Conservation (phyloP, 306 rosid genomes). For the Fragaria ananassa region DNA sequence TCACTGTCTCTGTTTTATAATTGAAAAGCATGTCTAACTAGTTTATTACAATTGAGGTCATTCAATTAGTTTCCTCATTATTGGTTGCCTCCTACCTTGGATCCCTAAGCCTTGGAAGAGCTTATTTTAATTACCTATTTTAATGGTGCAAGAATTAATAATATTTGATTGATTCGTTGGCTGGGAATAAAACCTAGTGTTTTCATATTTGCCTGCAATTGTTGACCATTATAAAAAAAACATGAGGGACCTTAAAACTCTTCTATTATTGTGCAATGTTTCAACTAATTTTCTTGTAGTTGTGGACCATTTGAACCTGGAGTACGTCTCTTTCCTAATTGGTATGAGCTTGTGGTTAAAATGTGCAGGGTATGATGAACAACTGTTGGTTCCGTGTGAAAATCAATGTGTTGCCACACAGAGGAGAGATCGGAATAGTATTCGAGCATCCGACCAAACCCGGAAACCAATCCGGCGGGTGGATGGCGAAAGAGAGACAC, state of each 20-base stretch:
- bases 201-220: not conserved
- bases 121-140: not conserved
- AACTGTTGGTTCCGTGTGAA: slow-evolving; percentile 85
- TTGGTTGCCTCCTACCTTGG: not conserved
- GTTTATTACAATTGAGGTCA: not conserved
- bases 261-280: not conserved
- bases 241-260: not conserved
- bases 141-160: not conserved
- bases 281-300: not conserved
- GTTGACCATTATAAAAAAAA: not conserved
- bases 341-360: not conserved
- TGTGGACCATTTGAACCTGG: not conserved
- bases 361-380: slow-evolving; percentile 86
- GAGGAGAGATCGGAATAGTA: slow-evolving; percentile 64
- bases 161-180: not conserved
- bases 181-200: not conserved
- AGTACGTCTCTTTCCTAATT: not conserved
- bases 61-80: not conserved
- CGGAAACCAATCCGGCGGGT: slow-evolving; percentile 80
- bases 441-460: slow-evolving; percentile 84
- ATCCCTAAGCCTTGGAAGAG: slow-evolving; percentile 5
- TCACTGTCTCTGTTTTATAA: not conserved
- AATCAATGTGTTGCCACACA: slow-evolving; percentile 48
- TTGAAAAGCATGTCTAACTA: not conserved
- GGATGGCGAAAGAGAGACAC: slow-evolving; percentile 70